Conservation (phyloP, 179 eudicot species). For the Vitellaria paradoxa region DNA sequence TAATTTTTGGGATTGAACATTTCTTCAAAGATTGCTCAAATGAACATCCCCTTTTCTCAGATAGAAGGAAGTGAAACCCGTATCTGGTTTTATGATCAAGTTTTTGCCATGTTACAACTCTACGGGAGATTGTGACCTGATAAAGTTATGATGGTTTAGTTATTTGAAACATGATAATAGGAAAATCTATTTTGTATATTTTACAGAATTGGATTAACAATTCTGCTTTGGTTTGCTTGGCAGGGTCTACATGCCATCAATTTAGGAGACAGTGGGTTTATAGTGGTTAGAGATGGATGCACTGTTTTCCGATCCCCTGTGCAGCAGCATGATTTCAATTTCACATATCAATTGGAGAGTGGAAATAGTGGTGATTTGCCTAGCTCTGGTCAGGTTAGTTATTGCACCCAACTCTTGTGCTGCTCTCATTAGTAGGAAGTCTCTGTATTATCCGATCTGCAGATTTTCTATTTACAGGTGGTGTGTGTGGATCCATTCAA, state of each 20-base stretch:
- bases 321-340: slow-evolving; percentile 90
- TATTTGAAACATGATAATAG: not conserved
- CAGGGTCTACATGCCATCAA: slow-evolving; percentile 81
- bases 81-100: not conserved
- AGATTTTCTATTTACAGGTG: not conserved
- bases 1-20: too few relatives aligned
- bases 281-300: slow-evolving; percentile 77
- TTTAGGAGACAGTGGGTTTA: slow-evolving; percentile 85
- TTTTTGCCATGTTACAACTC: not conserved
- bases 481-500: not conserved
- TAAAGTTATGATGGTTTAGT: not conserved
- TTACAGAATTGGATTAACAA: not conserved
- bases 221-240: slow-evolving; percentile 17
- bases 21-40: too few relatives aligned
- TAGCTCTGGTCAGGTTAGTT: slow-evolving; percentile 74
- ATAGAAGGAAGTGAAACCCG: not conserved
- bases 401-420: not conserved
- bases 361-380: slow-evolving; percentile 74
- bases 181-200: not conserved
- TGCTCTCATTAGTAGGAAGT: not conserved
- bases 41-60: not conserved
- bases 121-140: slow-evolving; percentile 1
- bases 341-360: slow-evolving; percentile 74
- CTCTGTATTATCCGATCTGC: not conserved
- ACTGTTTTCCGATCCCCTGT: slow-evolving; percentile 76